Evolutionary conservation across 2,329 filamentous ascomycete genomes (phyloP).

Genomic region (Epichloe brachyelytri): DNA sequence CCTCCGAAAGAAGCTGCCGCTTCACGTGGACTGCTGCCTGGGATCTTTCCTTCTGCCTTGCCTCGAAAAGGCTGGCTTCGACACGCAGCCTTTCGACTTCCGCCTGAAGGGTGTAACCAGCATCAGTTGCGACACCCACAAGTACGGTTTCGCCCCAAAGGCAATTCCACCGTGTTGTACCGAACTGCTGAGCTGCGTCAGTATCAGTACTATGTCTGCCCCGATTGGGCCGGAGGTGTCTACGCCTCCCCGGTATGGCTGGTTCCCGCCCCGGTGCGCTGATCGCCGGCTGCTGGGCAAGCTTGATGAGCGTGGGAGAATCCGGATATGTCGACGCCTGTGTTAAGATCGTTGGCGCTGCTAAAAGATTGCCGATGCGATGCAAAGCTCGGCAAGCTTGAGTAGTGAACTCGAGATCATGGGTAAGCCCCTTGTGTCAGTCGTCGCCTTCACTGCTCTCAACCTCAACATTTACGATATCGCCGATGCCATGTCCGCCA

Average conservation of each 20-base stretch:
- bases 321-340: conserved; percentile 79
- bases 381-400: conserved; percentile 56
- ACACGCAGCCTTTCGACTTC: conserved; percentile 83
- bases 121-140: conserved; percentile 95
- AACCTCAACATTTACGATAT: conserved; percentile 91
- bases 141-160: conserved; percentile 99
- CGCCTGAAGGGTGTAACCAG: conserved; percentile 84
- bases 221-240: conserved; percentile 90
- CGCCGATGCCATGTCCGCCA: conserved; percentile 70
- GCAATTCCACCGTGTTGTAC: conserved; percentile 88
- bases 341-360: conserved; percentile 72
- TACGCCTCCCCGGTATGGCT: conserved; percentile 90
- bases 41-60: conserved; percentile 91
- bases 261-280: conserved; percentile 85
- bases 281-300: conserved; percentile 93
- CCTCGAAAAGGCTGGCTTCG: conserved; percentile 87
- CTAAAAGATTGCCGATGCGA: conserved; percentile 70
- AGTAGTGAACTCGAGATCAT: conserved; percentile 64
- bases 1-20: conserved; percentile 61
- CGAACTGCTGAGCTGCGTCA: conserved; percentile 63
- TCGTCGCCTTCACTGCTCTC: conserved; percentile 75
- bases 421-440: conserved; percentile 76
- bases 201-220: conserved; percentile 93
- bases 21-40: conserved; percentile 96
- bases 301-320: conserved; percentile 78